Conservation (phyloP, 495 filamentous ascomycete species). For the Tuber microsphaerosporum region DNA sequence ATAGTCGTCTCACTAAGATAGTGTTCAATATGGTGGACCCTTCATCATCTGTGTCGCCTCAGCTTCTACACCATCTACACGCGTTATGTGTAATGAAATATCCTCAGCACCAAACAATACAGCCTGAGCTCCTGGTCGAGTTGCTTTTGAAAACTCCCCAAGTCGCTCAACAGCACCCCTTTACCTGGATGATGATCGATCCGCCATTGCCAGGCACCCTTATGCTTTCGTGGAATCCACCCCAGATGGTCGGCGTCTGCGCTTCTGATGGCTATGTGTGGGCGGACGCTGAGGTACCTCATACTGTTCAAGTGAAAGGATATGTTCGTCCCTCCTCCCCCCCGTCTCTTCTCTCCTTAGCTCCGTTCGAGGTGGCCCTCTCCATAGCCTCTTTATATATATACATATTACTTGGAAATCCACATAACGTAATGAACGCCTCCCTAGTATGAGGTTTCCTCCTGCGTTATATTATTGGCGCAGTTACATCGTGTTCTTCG, state of each 20-base stretch:
- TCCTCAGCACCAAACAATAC: conserved; percentile 27
- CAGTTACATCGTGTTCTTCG: conserved; percentile 9
- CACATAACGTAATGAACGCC: not conserved
- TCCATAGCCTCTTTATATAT: not conserved
- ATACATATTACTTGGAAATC: not conserved
- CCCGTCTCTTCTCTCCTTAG: not conserved
- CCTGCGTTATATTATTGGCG: conserved; percentile 16
- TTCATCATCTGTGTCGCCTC: conserved; percentile 30
- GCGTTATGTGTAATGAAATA: conserved; percentile 35
- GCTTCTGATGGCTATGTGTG: conserved; percentile 90
- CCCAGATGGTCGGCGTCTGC: conserved; percentile 55
- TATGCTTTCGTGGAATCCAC: conserved; percentile 79
- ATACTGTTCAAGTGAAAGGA: conserved; percentile 32
- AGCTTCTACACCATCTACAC: conserved; percentile 36
- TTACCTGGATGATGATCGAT: conserved; percentile 88
- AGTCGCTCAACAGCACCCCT: conserved; percentile 47
- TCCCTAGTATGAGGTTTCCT: conserved; percentile 1
- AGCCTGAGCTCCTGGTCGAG: conserved; percentile 32
- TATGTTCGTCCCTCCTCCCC: conserved; percentile 26
- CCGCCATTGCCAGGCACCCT: conserved; percentile 71
- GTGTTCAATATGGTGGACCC: conserved; percentile 28
- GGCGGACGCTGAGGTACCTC: conserved; percentile 65
- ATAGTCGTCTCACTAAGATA: not conserved
- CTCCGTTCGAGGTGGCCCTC: not conserved
- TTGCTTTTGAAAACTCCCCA: conserved; percentile 32